Evolutionary conservation across 805 yeast species (phyloP).

Genomic region (Myxozyma nipponensis): DNA sequence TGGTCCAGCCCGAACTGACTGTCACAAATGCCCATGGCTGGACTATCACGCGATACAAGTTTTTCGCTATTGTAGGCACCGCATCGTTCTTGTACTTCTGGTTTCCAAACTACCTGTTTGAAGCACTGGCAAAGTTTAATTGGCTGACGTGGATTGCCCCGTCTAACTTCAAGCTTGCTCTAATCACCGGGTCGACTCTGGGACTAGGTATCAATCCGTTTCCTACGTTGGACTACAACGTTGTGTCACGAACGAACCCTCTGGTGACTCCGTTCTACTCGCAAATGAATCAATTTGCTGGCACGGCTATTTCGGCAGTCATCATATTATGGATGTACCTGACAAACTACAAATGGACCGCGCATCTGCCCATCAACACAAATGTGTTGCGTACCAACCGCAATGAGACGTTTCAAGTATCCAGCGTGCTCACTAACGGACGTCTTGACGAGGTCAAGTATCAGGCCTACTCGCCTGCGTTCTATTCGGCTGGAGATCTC

Average conservation of each 20-base stretch:
- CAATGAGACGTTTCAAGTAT: constrained; percentile 44
- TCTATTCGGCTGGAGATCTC: constrained; percentile 44
- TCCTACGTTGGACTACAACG: constrained; percentile 45
- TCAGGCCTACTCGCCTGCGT: constrained; percentile 58
- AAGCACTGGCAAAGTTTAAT: constrained; percentile 56
- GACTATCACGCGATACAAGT: constrained; percentile 51
- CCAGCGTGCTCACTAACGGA: constrained; percentile 44
- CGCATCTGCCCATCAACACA: constrained; percentile 1
- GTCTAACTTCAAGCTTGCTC: constrained; percentile 48
- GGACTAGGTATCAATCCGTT: constrained; percentile 48
- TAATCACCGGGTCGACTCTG: constrained; percentile 50
- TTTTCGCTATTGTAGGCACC: constrained; percentile 45
- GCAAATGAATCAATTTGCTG: background rate
- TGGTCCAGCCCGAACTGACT: constrained; percentile 2
- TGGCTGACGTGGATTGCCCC: constrained; percentile 43
- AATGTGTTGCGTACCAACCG: constrained; percentile 28
- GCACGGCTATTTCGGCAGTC: constrained; percentile 40
- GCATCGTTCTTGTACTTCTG: constrained; percentile 55
- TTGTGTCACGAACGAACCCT: constrained; percentile 39
- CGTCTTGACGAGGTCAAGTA: constrained; percentile 48
- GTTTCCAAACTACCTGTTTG: constrained; percentile 62
- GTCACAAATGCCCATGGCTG: constrained; percentile 49
- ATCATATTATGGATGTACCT: constrained; percentile 45
- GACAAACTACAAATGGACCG: constrained; percentile 43
- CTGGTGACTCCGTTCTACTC: constrained; percentile 3